These are phyloP conservation scores for Sherardia arvensis DNA, from an alignment of 257 asterid species.

Conservation along the genomic window DNA sequence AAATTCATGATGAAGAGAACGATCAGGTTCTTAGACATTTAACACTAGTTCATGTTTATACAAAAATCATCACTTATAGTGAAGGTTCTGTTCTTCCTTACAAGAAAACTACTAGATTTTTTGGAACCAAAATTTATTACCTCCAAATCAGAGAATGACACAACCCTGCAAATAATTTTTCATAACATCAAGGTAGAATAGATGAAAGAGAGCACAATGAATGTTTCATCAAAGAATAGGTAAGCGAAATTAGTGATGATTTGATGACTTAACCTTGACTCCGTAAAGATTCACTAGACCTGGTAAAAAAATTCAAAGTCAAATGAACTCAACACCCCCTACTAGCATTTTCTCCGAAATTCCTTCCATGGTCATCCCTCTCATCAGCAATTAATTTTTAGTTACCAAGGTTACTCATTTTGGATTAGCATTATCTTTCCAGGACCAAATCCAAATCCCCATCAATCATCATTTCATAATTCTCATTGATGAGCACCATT, in stretches of 20 bases:
- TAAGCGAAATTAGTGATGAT: not conserved
- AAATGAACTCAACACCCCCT: not conserved
- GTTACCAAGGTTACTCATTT: not conserved
- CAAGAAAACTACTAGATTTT: not conserved
- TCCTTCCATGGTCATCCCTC: too few species aligned
- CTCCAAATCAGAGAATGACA: not conserved
- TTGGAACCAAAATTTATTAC: not conserved
- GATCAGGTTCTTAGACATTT: not conserved
- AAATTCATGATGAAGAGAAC: not conserved
- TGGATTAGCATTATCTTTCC: not conserved
- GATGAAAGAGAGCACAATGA: not conserved
- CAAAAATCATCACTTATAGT: not conserved
- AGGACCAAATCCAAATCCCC: not conserved
- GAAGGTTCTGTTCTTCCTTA: not conserved
- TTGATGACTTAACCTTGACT: not conserved
- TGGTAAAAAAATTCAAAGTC: not conserved
- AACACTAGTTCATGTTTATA: not conserved
- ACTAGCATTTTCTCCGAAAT: not conserved
- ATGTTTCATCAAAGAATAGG: not conserved
- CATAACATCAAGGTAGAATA: not conserved
- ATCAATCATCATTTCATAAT: too few species aligned
- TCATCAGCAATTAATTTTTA: not conserved
- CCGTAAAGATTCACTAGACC: not conserved
- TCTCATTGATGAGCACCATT: too few species aligned
- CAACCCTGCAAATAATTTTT: not conserved